phyloP scores from a whole-genome alignment of 345 rosid species.

The Combretum micranthum region DNA sequence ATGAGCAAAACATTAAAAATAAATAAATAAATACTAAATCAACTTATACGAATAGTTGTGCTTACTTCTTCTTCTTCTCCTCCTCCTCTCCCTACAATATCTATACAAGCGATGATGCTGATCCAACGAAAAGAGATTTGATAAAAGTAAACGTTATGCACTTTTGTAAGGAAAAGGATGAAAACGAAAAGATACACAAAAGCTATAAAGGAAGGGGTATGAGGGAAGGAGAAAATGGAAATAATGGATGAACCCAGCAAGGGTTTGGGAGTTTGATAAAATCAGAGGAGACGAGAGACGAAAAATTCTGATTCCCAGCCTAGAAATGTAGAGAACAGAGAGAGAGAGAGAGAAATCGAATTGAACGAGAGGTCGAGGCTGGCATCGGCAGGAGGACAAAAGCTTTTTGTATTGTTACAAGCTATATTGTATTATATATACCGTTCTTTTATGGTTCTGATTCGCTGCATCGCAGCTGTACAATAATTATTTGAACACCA shows the following conservation, averaged over 20 bases:
- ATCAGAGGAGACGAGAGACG: not conserved
- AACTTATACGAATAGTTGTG: not conserved
- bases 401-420: not conserved
- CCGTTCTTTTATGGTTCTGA: not conserved
- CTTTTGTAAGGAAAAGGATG: too few species aligned
- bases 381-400: not conserved
- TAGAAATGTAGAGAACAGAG: not conserved
- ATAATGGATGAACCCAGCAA: not conserved
- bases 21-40: not conserved
- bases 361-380: not conserved
- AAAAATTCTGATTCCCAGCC: not conserved
- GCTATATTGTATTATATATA: too few species aligned
- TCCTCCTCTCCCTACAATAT: not conserved
- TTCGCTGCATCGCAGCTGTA: conserved; percentile 2
- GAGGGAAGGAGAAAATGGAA: not conserved
- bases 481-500: not conserved
- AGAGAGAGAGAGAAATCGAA: not conserved
- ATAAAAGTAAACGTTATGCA: too few species aligned
- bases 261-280: not conserved
- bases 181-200: too few species aligned
- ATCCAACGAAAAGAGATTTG: too few species aligned
- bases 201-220: too few species aligned
- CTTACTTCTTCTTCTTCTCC: not conserved
- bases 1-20: not conserved
- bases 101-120: too few species aligned